Percentiles rank a stretch among this genome's conserved stretches.
Conservation (phyloP, 495 filamentous ascomycete species). For the Xylaria grammica region DNA sequence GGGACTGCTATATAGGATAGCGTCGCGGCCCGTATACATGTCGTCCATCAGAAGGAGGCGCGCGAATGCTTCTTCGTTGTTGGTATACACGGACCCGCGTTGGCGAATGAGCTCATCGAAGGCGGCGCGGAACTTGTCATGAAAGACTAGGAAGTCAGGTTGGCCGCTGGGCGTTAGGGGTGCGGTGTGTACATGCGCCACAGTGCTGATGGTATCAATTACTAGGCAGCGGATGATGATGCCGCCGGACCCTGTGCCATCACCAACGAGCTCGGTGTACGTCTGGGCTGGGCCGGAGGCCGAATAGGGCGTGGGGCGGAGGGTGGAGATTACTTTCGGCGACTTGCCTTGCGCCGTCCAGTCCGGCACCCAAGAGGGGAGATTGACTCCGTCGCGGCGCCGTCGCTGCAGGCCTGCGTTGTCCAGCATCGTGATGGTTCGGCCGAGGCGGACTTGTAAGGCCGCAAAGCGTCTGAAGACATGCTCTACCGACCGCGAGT, state of each 20-base stretch:
- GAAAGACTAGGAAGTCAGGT: background rate
- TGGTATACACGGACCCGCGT: background rate
- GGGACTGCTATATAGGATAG: background rate
- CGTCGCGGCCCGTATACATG: background rate
- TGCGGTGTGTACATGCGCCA: background rate
- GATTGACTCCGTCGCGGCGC: background rate
- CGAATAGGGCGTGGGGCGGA: background rate
- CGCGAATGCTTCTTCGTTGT: background rate
- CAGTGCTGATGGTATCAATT: background rate
- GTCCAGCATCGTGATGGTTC: background rate
- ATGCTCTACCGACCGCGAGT: background rate
- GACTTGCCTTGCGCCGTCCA: background rate
- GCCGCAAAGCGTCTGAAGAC: conserved; percentile 1
- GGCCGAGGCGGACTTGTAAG: background rate
- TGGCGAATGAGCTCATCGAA: background rate
- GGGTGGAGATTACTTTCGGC: background rate
- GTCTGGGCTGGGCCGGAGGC: background rate
- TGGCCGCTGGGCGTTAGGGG: background rate
- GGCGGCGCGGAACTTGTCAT: background rate
- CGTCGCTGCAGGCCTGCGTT: background rate
- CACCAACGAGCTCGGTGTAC: background rate
- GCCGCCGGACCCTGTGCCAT: background rate
- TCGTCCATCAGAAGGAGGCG: background rate
- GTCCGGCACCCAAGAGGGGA: background rate
- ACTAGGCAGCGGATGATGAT: background rate